A percentile compares a stretch with the other conserved stretches of the same genome.
Conservation (phyloP, 2,329 filamentous ascomycete species). For the Fusarium sp. region DNA sequence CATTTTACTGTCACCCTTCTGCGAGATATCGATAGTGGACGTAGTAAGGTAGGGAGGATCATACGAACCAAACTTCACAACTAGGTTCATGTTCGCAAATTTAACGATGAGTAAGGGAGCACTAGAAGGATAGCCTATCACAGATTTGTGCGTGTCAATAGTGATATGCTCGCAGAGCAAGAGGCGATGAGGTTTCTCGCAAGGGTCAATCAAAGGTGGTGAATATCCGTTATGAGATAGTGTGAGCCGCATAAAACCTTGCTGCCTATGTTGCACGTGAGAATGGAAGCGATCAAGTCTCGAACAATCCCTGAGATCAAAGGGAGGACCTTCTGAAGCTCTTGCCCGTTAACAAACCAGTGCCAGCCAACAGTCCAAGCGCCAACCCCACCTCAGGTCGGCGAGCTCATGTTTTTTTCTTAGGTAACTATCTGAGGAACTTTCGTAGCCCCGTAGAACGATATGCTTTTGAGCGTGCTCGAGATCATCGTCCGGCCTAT, state of each 20-base stretch:
- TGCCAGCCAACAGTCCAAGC: constrained; percentile 28
- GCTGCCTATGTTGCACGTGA: constrained; percentile 17
- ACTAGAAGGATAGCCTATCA: not conserved
- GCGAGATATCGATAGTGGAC: not conserved
- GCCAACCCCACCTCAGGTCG: constrained; percentile 17
- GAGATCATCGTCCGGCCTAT: not conserved
- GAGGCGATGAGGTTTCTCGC: not conserved
- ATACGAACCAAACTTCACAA: not conserved
- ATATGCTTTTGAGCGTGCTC: not conserved
- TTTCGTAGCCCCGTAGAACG: constrained; percentile 4
- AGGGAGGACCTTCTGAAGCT: not conserved
- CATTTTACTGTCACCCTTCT: not conserved
- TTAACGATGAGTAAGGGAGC: constrained; percentile 6
- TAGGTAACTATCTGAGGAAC: constrained; percentile 12
- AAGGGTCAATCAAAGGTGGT: not conserved
- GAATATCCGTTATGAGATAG: not conserved
- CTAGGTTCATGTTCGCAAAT: not conserved
- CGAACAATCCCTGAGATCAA: not conserved
- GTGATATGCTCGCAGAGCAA: not conserved
- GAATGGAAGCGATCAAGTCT: not conserved
- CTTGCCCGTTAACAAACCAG: constrained; percentile 5
- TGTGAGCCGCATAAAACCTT: not conserved
- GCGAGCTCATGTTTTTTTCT: not conserved
- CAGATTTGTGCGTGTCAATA: not conserved
- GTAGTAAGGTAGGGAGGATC: not conserved